Evolutionary conservation across 805 yeast species (phyloP).

Genomic region (Jamesozyma hellenica): DNA sequence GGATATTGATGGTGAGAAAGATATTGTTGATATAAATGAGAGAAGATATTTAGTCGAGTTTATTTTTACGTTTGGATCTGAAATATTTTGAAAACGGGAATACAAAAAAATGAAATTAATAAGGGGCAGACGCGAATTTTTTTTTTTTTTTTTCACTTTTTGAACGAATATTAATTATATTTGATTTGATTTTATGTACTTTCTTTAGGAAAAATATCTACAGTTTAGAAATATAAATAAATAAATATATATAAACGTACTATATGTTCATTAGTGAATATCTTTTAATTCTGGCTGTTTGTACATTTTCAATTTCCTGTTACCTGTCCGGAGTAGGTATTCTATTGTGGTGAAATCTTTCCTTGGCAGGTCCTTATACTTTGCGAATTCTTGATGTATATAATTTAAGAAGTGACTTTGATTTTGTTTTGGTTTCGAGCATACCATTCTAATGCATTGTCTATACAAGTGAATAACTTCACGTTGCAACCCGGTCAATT

Average conservation of each 20-base stretch:
- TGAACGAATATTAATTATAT: too few relatives aligned
- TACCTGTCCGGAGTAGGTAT: slow-evolving; percentile 69
- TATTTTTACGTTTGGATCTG: slow-evolving; percentile 31
- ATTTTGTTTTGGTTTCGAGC: slow-evolving; percentile 38
- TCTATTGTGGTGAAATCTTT: slow-evolving; percentile 82
- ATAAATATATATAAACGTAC: not conserved
- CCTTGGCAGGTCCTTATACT: slow-evolving; percentile 47
- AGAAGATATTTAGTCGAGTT: slow-evolving; percentile 73
- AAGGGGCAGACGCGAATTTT: too few relatives aligned
- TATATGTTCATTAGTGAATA: slow-evolving; percentile 32
- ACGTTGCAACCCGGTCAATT: slow-evolving; percentile 40
- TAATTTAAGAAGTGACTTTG: slow-evolving; percentile 37
- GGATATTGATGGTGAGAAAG: slow-evolving; percentile 69
- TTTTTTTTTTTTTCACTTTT: too few relatives aligned
- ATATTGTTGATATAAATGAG: slow-evolving; percentile 73
- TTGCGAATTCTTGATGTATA: slow-evolving; percentile 53
- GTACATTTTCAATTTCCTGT: slow-evolving; percentile 60
- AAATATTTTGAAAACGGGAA: not conserved
- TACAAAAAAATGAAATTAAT: too few relatives aligned
- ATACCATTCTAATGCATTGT: slow-evolving; percentile 36
- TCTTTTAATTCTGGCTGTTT: slow-evolving; percentile 63
- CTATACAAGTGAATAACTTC: slow-evolving; percentile 44
- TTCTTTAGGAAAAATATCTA: too few relatives aligned
- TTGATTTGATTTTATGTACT: too few relatives aligned
- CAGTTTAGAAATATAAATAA: too few relatives aligned